Conservation (phyloP, 1,139 yeast species). For the Nakaseomyces sp. region DNA sequence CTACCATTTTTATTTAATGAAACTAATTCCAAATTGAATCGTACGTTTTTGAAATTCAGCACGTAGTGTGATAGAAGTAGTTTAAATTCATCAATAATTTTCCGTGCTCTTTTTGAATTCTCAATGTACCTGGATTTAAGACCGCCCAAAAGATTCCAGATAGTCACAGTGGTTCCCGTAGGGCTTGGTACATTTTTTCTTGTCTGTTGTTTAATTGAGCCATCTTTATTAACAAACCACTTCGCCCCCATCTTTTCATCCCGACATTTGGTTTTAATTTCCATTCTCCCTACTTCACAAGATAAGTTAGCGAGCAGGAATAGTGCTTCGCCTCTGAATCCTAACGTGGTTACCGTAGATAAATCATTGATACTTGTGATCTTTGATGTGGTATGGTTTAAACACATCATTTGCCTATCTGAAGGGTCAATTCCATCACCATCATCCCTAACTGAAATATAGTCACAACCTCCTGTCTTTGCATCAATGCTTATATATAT, state of each 20-base stretch:
- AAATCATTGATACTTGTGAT: conserved; percentile 38
- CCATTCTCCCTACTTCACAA: conserved; percentile 27
- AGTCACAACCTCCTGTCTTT: conserved; percentile 45
- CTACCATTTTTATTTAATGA: conserved; percentile 17
- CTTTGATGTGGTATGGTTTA: conserved; percentile 57
- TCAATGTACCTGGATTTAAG: conserved; percentile 35
- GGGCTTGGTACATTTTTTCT: conserved; percentile 23
- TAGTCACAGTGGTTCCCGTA: conserved; percentile 34
- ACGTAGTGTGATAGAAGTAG: conserved; percentile 31
- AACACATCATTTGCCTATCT: conserved; percentile 45
- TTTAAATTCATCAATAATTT: conserved; percentile 26
- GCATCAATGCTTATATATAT: conserved; percentile 50
- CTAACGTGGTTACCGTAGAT: conserved; percentile 39
- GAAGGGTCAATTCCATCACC: conserved; percentile 50
- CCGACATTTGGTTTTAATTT: conserved; percentile 31
- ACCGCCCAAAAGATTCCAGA: conserved; percentile 30
- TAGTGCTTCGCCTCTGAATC: conserved; percentile 69
- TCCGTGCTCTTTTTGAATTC: conserved; percentile 23
- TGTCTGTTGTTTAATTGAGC: conserved; percentile 20
- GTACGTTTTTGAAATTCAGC: conserved; percentile 27
- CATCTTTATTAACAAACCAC: conserved; percentile 33
- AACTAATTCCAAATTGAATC: conserved; percentile 28
- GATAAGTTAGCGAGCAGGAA: conserved; percentile 45
- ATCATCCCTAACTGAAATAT: conserved; percentile 53
- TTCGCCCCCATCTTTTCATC: conserved; percentile 30